Evolutionary conservation across 306 rosid genomes (phyloP).

Genomic region (Castanospermum australe): DNA sequence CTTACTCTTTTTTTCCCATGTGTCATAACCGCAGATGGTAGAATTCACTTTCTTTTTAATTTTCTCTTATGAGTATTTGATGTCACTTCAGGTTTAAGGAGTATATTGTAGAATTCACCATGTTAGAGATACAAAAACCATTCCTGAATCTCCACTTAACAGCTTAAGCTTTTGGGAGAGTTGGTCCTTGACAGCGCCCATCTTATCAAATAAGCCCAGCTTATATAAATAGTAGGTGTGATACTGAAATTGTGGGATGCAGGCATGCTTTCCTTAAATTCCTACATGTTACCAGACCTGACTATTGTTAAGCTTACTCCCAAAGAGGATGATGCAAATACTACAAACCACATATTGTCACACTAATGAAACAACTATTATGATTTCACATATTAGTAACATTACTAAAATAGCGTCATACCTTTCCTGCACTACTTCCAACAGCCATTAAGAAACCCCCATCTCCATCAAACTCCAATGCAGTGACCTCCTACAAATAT

Average conservation of each 20-base stretch:
- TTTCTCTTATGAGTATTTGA: background rate
- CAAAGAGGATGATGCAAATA: background rate
- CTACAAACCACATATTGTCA: background rate
- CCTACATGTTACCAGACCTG: background rate
- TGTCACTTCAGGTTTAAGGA: background rate
- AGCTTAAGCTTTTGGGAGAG: background rate
- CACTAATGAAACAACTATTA: background rate
- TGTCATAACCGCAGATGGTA: background rate
- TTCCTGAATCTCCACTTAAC: background rate
- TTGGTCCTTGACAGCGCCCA: background rate
- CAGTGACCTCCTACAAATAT: slow-evolving; percentile 83
- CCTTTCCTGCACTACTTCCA: slow-evolving; percentile 96
- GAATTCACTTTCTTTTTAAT: background rate
- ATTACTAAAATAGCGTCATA: slow-evolving; percentile 31
- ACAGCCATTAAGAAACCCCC: slow-evolving; percentile 87
- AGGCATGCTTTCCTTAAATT: background rate
- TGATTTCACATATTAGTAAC: background rate
- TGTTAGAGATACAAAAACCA: background rate
- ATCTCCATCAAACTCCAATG: slow-evolving; percentile 74
- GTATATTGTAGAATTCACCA: background rate
- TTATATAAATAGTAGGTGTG: background rate
- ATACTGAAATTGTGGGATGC: background rate
- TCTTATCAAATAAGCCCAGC: background rate
- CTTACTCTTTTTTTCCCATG: background rate
- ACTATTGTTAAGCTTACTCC: background rate